A percentile compares a stretch with the other conserved stretches of the same genome.
Evolutionary conservation across 345 rosid genomes (phyloP).

Genomic region (Syzygium aromaticum): DNA sequence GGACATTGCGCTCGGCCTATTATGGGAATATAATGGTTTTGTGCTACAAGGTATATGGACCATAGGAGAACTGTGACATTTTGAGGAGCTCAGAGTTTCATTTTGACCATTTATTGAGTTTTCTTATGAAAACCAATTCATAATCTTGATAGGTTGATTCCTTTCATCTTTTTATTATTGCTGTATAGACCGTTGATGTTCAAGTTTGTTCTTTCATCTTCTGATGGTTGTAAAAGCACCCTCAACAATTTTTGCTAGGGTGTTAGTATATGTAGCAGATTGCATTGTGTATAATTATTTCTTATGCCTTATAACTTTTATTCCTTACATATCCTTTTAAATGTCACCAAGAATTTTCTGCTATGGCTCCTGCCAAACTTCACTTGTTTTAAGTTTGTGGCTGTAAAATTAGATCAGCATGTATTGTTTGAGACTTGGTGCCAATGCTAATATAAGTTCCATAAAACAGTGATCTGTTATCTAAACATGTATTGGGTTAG

Average conservation of each 20-base stretch:
- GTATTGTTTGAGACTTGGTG: background rate
- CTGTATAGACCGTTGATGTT: background rate
- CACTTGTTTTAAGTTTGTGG: background rate
- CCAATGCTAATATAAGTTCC: background rate
- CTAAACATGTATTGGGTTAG: background rate
- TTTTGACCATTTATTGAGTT: background rate
- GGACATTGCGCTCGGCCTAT: background rate
- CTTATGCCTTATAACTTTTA: background rate
- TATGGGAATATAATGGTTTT: background rate
- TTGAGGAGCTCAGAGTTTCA: background rate
- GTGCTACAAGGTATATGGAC: background rate
- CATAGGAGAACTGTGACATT: background rate
- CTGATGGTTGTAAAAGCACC: background rate
- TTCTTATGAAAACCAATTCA: background rate
- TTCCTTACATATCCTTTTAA: background rate
- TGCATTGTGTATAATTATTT: background rate
- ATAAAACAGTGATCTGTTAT: background rate
- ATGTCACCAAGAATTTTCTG: background rate
- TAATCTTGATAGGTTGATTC: background rate
- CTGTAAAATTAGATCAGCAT: background rate
- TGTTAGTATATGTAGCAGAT: background rate
- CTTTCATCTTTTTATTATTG: background rate
- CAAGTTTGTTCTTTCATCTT: background rate
- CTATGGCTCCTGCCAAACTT: background rate
- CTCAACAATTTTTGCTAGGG: background rate